These are phyloP conservation scores for Acer negundo DNA, from an alignment of 345 rosid species.

Conservation along the genomic window DNA sequence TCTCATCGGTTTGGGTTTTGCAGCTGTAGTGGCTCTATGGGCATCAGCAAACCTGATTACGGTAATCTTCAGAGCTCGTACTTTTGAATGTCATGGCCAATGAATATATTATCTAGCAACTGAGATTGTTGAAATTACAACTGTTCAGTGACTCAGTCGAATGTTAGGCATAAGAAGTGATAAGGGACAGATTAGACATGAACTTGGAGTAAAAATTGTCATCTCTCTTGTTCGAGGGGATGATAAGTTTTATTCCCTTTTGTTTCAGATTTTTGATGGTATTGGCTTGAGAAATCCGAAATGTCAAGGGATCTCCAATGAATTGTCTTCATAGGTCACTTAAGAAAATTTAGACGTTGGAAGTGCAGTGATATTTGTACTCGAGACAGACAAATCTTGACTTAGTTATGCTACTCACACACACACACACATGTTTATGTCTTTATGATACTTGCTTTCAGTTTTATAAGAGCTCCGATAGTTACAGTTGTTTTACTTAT, in stretches of 20 bases:
- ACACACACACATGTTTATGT: too few relatives aligned
- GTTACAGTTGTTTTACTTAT: slow-evolving; percentile 2
- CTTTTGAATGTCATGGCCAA: slow-evolving; percentile 8
- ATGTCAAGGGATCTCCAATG: neutral
- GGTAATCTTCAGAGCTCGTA: slow-evolving; percentile 37
- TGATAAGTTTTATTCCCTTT: neutral
- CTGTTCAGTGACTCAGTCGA: neutral
- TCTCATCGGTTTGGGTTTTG: slow-evolving; percentile 76
- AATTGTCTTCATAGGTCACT: neutral
- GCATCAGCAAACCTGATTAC: slow-evolving; percentile 65
- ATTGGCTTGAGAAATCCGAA: neutral
- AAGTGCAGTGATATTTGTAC: neutral
- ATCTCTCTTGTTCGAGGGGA: slow-evolving; percentile 3
- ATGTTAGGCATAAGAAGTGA: neutral
- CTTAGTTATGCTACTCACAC: neutral
- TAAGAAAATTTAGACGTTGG: neutral
- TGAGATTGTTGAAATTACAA: neutral
- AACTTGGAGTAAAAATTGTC: neutral
- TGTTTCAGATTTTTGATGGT: neutral
- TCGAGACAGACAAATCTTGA: neutral
- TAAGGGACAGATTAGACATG: too few relatives aligned
- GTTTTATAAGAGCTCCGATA: slow-evolving; percentile 9
- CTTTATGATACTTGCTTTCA: slow-evolving; percentile 10
- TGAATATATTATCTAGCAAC: neutral
- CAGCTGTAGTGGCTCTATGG: slow-evolving; percentile 72